Evolutionary conservation across 306 rosid species (phyloP).

Genomic region (Inga leiocalycina): DNA sequence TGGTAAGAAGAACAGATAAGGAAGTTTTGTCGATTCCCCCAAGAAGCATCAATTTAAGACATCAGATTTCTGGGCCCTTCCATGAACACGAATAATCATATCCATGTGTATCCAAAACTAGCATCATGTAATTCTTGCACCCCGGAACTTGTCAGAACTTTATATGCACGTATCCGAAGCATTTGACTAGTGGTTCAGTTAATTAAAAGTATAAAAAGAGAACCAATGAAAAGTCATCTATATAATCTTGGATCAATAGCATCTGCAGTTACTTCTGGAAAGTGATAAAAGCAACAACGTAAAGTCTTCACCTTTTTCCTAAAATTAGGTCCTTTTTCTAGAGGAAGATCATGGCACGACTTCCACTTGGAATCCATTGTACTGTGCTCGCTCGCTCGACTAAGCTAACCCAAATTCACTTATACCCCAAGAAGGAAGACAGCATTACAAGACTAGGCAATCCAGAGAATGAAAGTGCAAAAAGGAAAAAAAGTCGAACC

Average conservation of each 20-base stretch:
- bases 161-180: background rate
- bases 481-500: background rate
- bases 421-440: background rate
- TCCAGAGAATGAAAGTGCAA: background rate
- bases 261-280: conserved; percentile 2
- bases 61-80: background rate
- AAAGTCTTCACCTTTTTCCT: background rate
- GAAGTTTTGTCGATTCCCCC: background rate
- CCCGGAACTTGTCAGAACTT: background rate
- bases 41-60: background rate
- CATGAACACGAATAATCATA: background rate
- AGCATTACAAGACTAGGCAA: conserved; percentile 11
- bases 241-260: background rate
- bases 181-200: background rate
- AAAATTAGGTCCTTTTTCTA: background rate
- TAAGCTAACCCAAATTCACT: conserved; percentile 3
- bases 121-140: background rate
- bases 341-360: background rate
- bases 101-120: background rate
- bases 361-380: background rate
- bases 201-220: background rate
- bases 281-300: conserved; percentile 3
- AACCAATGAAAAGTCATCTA: background rate
- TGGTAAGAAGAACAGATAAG: background rate
- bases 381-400: background rate